Conservation (phyloP, 2,329 filamentous ascomycete genomes). For the Cladobotryum protrusum region DNA sequence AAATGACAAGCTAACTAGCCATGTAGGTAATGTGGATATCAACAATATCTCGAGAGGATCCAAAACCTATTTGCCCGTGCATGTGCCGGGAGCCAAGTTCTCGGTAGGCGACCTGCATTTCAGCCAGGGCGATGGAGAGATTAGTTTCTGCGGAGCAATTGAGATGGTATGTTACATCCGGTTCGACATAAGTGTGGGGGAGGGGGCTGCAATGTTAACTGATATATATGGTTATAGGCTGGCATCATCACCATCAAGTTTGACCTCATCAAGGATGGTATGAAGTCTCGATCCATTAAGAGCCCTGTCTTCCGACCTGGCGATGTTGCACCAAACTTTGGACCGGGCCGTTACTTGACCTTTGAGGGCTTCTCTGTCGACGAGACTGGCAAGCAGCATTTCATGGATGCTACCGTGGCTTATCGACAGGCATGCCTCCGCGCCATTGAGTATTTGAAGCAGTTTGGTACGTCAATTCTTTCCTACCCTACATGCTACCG, state of each 20-base stretch:
- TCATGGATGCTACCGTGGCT: slow-evolving; percentile 77
- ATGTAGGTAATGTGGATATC: slow-evolving; percentile 58
- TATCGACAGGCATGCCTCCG: slow-evolving; percentile 75
- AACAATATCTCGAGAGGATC: slow-evolving; percentile 75
- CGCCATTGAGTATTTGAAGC: slow-evolving; percentile 31
- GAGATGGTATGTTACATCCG: slow-evolving; percentile 57
- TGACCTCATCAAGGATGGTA: slow-evolving; percentile 75
- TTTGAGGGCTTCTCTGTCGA: slow-evolving; percentile 80
- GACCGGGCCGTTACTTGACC: slow-evolving; percentile 55
- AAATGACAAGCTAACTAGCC: not conserved
- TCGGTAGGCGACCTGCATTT: slow-evolving; percentile 86
- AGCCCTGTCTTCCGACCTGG: slow-evolving; percentile 81
- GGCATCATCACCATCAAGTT: slow-evolving; percentile 88
- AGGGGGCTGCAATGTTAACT: not conserved
- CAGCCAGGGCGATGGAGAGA: slow-evolving; percentile 77
- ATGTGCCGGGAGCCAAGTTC: slow-evolving; percentile 82
- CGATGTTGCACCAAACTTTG: slow-evolving; percentile 82
- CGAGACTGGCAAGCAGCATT: slow-evolving; percentile 82
- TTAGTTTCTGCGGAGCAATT: slow-evolving; percentile 83
- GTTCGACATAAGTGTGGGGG: not conserved
- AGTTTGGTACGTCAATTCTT: slow-evolving; percentile 22
- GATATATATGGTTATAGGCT: slow-evolving; percentile 34
- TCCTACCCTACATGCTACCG: not conserved
- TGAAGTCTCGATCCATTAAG: slow-evolving; percentile 68
- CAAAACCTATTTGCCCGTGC: slow-evolving; percentile 82